These are phyloP conservation scores for Striga asiatica DNA, from an alignment of 257 asterid genomes.

Conservation along the genomic window DNA sequence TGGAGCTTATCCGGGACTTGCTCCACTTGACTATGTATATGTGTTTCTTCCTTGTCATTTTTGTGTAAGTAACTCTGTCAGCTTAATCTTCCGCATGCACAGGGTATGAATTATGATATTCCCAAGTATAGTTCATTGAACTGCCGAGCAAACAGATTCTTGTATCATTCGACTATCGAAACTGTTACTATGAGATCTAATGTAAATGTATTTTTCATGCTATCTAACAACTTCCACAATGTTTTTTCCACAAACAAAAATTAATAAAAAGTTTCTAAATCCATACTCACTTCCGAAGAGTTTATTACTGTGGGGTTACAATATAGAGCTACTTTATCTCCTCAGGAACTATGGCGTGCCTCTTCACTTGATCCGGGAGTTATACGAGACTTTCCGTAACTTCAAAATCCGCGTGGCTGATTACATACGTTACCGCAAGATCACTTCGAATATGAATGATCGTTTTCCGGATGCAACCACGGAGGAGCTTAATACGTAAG, in stretches of 20 bases:
- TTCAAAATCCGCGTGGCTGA: constrained; percentile 81
- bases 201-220: neutral
- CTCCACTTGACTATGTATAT: constrained; percentile 91
- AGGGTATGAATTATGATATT: neutral
- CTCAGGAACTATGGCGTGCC: constrained; percentile 90
- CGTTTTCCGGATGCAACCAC: constrained; percentile 97
- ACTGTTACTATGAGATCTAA: neutral
- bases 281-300: neutral
- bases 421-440: constrained; percentile 83
- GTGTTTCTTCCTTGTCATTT: constrained; percentile 92
- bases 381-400: constrained; percentile 93
- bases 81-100: constrained; percentile 7
- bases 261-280: neutral
- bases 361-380: constrained; percentile 91
- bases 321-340: constrained; percentile 5
- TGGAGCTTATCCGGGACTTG: constrained; percentile 84
- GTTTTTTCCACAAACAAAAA: neutral
- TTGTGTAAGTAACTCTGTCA: constrained; percentile 55
- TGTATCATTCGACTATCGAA: neutral
- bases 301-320: neutral
- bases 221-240: neutral
- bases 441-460: constrained; percentile 88
- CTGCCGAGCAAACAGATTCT: constrained; percentile 2
- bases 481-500: constrained; percentile 75
- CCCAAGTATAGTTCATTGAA: neutral